Evolutionary conservation across 768 basidiomycete genomes (phyloP), one percentile per base, ranked within the genome.

Genomic region (Amyloporia xantha): DNA sequence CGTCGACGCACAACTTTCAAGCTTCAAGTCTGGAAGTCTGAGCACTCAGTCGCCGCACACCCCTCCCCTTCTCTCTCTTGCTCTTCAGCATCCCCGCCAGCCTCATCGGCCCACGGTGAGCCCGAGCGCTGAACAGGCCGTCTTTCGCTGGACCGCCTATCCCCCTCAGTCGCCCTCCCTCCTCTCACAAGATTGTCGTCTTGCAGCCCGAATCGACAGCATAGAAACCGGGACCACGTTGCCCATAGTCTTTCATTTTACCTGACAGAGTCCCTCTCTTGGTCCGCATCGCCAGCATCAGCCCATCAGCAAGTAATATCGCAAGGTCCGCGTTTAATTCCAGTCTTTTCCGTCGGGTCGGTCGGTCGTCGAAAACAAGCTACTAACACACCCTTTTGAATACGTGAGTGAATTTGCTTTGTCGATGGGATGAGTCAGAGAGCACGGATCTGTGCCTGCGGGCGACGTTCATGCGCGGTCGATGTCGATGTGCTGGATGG

Each of bases 21-120:
- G 53, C 54, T 59, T 59, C 50, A 63, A 63, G 59, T 54, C 55
- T 38, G 47, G 53, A 54, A 56, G 53, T 54, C 52, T 55, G 53
- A 52, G 57, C 52, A 53, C 55, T 12, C 33, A 33, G 37, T 50
- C 59, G 50, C 51, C 47, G 50, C 52, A 48, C 48, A 27, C 41
- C 23, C 50, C 49, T 48, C 33, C 53, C 28, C 46, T 56, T 48
- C n/a, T n/a, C n/a, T 37, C 50, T 48, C 49, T 53, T 43, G 35
- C 44, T 46, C 44, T 15, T 28, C 30, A 45, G 47, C 54, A 46
- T 48, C 36, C 41, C 35, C 50, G 42, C 42, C 36, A 52, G 39
- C 47, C 58, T 49, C 33, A 42, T 40, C 42, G 54, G 37, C 39
- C 43, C 33, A 10, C 19, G 26, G 19, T 23, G 37, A 25, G 21